Evolutionary conservation across 257 asterid species (phyloP).

Genomic region (Solanum sejunctum): DNA sequence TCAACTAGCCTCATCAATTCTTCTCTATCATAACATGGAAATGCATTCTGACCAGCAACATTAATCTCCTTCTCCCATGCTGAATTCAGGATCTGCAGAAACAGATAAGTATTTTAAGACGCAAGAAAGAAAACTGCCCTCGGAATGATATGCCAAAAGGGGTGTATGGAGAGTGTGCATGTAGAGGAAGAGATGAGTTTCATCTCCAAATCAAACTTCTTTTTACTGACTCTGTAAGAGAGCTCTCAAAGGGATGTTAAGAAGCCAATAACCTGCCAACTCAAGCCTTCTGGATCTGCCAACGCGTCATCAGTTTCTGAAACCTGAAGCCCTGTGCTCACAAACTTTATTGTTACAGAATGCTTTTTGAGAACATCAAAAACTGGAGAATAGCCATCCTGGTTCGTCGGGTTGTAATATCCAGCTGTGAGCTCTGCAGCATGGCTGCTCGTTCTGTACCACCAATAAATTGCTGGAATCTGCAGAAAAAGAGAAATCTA

Average conservation of each 20-base stretch:
- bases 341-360: conserved; percentile 26
- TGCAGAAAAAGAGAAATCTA: conserved; percentile 5
- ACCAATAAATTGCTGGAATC: conserved; percentile 68
- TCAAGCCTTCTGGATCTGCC: conserved; percentile 50
- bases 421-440: conserved; percentile 42
- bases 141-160: background rate
- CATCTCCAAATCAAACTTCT: background rate
- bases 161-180: background rate
- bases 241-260: background rate
- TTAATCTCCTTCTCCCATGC: conserved; percentile 52
- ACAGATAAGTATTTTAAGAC: background rate
- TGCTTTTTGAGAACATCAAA: conserved; percentile 49
- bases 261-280: conserved; percentile 47
- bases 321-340: conserved; percentile 27
- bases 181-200: background rate
- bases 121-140: background rate
- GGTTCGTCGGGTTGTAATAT: conserved; percentile 34
- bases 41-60: conserved; percentile 51
- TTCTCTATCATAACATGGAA: conserved; percentile 39
- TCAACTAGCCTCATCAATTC: conserved; percentile 40
- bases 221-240: background rate
- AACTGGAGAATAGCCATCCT: conserved; percentile 47
- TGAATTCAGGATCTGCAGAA: conserved; percentile 42
- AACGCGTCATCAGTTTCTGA: conserved; percentile 34
- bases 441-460: conserved; percentile 66